Evolutionary conservation across 1,139 yeast species (phyloP).

Genomic region (Blastobotrys apis): DNA sequence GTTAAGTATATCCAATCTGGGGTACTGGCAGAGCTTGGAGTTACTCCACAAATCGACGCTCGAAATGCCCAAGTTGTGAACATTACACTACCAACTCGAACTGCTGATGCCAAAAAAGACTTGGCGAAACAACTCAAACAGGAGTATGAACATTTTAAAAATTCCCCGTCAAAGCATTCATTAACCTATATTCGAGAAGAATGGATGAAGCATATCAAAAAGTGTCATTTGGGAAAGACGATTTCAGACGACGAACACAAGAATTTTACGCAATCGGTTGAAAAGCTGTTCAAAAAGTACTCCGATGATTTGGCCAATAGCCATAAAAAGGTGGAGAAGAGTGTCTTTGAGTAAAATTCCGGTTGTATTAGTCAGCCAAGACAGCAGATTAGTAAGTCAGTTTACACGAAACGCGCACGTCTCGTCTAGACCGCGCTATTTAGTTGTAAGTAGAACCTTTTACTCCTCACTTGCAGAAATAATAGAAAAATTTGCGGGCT

Average conservation of each 20-base stretch:
- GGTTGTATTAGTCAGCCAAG: no score
- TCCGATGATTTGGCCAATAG: slow-evolving; percentile 53
- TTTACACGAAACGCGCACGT: slow-evolving; percentile 1
- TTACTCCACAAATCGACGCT: slow-evolving; percentile 76
- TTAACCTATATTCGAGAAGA: slow-evolving; percentile 61
- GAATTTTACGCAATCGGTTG: slow-evolving; percentile 55
- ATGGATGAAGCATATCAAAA: slow-evolving; percentile 56
- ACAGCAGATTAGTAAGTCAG: not conserved
- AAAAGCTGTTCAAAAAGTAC: slow-evolving; percentile 62
- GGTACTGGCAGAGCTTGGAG: slow-evolving; percentile 63
- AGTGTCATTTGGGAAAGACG: slow-evolving; percentile 46
- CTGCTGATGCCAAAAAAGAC: slow-evolving; percentile 62
- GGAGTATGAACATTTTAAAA: slow-evolving; percentile 59
- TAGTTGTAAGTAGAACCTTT: no score
- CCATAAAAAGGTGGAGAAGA: slow-evolving; percentile 57
- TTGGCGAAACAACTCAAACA: slow-evolving; percentile 53
- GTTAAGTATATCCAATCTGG: slow-evolving; percentile 65
- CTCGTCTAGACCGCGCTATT: no score
- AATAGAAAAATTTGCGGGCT: no score
- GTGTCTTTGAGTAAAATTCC: slow-evolving; percentile 8
- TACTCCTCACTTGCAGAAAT: no score
- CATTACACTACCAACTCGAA: slow-evolving; percentile 70
- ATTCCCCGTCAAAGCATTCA: slow-evolving; percentile 49
- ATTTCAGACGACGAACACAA: slow-evolving; percentile 39
- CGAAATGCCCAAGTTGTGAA: slow-evolving; percentile 67